Conservation (phyloP, 371 early-diverging fungal species). For the Phascolomyces articulosus region DNA sequence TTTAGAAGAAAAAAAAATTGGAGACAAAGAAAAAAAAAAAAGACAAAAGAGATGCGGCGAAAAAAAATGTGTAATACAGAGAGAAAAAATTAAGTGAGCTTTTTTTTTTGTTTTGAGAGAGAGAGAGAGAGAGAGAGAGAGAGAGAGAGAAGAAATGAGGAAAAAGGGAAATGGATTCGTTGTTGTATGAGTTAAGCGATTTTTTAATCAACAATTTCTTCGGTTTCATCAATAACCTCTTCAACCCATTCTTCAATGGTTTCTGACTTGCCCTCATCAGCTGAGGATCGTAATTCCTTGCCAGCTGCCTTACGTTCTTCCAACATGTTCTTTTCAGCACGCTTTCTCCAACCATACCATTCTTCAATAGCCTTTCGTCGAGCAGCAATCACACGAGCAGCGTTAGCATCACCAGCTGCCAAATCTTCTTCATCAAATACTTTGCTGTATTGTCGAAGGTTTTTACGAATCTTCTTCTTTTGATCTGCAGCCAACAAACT, state of each 20-base stretch:
- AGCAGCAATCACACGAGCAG: slow-evolving; percentile 71
- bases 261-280: slow-evolving; percentile 63
- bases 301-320: slow-evolving; percentile 66
- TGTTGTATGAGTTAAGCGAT: no score
- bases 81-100: no score
- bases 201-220: slow-evolving; percentile 43
- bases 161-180: no score
- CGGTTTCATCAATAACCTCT: slow-evolving; percentile 66
- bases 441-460: slow-evolving; percentile 85
- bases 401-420: slow-evolving; percentile 68
- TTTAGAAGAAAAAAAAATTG: no score
- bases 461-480: slow-evolving; percentile 89
- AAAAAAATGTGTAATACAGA: no score
- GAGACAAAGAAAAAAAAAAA: no score
- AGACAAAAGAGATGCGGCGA: no score
- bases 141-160: no score
- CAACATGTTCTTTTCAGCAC: slow-evolving; percentile 60
- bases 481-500: slow-evolving; percentile 80
- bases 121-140: no score
- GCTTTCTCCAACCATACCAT: slow-evolving; percentile 81
- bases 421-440: slow-evolving; percentile 91
- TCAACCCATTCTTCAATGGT: slow-evolving; percentile 87
- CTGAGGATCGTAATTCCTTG: slow-evolving; percentile 45
- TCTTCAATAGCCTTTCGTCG: slow-evolving; percentile 79
- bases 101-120: no score